phyloP scores from a whole-genome alignment of 257 asterid genomes.

The Oldenlandia corymbosa region DNA sequence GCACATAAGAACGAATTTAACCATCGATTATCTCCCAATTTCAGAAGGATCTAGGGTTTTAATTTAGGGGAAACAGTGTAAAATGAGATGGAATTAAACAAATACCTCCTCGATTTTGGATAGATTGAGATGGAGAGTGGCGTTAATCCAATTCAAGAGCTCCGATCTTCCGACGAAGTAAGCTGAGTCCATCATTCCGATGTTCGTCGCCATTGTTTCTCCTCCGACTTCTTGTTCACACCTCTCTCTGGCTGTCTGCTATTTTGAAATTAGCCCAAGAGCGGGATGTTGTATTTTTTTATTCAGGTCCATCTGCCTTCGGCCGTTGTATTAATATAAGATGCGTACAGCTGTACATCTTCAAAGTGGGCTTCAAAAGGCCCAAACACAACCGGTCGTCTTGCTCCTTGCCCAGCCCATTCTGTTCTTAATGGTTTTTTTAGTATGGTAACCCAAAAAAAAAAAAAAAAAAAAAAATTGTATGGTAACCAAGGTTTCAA shows the following conservation, averaged over 20 bases:
- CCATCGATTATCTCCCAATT: neutral
- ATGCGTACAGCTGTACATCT: neutral
- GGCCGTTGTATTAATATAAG: neutral
- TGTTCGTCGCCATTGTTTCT: constrained; percentile 55
- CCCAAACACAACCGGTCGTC: neutral
- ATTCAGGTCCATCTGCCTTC: neutral
- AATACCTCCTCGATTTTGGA: constrained; percentile 90
- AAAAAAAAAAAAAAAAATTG: no score
- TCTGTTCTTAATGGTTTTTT: no score
- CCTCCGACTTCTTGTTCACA: neutral
- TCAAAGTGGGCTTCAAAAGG: neutral
- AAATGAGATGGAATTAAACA: neutral
- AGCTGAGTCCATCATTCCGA: constrained; percentile 87
- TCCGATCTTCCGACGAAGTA: constrained; percentile 91
- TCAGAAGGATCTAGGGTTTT: constrained; percentile 12
- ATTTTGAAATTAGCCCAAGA: constrained; percentile 39
- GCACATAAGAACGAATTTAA: neutral
- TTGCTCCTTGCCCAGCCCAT: no score
- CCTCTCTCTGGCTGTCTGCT: neutral
- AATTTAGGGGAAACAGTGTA: neutral
- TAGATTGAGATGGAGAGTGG: constrained; percentile 73
- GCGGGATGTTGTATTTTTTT: constrained; percentile 32
- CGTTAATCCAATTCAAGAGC: constrained; percentile 82
- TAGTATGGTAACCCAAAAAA: no score
- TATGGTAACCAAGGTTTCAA: no score